A percentile compares a stretch with the other conserved stretches of the same genome.
Evolutionary conservation across 2,329 filamentous ascomycete species (phyloP).

Genomic region (Arthrobotrys conoides): DNA sequence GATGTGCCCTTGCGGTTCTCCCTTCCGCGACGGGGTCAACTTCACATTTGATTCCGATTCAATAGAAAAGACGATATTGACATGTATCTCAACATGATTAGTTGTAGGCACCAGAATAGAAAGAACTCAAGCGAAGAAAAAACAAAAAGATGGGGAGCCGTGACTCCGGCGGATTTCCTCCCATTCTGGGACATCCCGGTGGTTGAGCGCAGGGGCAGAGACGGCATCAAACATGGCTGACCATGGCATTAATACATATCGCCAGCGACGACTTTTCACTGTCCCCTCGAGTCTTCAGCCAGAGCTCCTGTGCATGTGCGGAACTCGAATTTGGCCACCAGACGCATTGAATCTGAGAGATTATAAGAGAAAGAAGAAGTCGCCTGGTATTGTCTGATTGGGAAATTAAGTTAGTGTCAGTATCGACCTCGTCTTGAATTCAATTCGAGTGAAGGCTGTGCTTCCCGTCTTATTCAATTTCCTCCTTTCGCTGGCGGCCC

Average conservation of each 20-base stretch:
- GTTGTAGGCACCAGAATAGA: slow-evolving; percentile 3
- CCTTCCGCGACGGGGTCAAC: slow-evolving; percentile 26
- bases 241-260: slow-evolving; percentile 18
- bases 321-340: slow-evolving; percentile 11
- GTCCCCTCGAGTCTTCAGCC: background rate
- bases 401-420: slow-evolving; percentile 39
- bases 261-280: background rate
- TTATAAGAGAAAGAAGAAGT: slow-evolving; percentile 28
- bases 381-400: slow-evolving; percentile 53
- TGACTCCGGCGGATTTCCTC: slow-evolving; percentile 38
- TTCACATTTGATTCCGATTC: background rate
- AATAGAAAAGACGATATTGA: slow-evolving; percentile 16
- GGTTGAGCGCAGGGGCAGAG: slow-evolving; percentile 32
- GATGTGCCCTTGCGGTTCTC: slow-evolving; percentile 24
- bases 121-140: background rate
- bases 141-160: background rate
- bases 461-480: slow-evolving; percentile 57
- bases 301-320: slow-evolving; percentile 20
- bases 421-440: slow-evolving; percentile 16
- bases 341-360: slow-evolving; percentile 21
- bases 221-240: slow-evolving; percentile 21
- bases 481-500: slow-evolving; percentile 54
- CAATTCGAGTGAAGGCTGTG: slow-evolving; percentile 46
- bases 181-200: slow-evolving; percentile 39
- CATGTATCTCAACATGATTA: slow-evolving; percentile 7